phyloP scores from a whole-genome alignment of 2,329 filamentous ascomycete species.

The Mycosphaerelloides madeirae region DNA sequence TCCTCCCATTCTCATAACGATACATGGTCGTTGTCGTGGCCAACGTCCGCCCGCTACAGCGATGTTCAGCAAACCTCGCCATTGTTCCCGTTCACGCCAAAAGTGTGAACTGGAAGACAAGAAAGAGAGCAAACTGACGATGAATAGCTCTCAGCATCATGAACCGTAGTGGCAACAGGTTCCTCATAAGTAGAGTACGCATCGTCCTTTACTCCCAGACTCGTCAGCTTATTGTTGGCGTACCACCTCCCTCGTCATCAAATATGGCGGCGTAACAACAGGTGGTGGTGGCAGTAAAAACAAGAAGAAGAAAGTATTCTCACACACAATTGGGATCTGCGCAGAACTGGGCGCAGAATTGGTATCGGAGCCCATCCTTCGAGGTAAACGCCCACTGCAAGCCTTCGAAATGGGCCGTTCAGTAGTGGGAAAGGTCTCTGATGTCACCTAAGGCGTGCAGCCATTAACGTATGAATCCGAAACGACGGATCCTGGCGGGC shows the following conservation, averaged over 20 bases:
- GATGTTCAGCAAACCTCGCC: conserved; percentile 11
- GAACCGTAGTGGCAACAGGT: conserved; percentile 4
- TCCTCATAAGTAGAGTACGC: conserved; percentile 15
- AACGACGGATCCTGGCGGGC: too few relatives aligned
- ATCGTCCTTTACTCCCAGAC: conserved; percentile 14
- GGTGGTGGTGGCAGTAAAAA: neutral
- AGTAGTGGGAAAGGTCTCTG: too few relatives aligned
- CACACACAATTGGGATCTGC: conserved; percentile 19
- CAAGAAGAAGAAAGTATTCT: neutral
- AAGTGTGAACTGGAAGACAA: neutral
- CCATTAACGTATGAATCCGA: neutral
- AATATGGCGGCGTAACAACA: conserved; percentile 15
- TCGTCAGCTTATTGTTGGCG: neutral
- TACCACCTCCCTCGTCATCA: conserved; percentile 7
- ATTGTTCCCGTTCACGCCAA: neutral
- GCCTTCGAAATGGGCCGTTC: too few relatives aligned
- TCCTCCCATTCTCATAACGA: conserved; percentile 34
- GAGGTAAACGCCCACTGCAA: neutral
- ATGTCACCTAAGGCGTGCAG: conserved; percentile 4
- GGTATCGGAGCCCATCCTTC: neutral
- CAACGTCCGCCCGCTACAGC: conserved; percentile 32
- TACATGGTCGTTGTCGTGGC: conserved; percentile 38
- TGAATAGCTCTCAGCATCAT: conserved; percentile 16
- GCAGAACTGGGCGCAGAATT: conserved; percentile 10
- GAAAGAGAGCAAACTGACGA: conserved; percentile 13